Evolutionary conservation across 495 filamentous ascomycete species (phyloP).

Genomic region (Zalerion maritima): DNA sequence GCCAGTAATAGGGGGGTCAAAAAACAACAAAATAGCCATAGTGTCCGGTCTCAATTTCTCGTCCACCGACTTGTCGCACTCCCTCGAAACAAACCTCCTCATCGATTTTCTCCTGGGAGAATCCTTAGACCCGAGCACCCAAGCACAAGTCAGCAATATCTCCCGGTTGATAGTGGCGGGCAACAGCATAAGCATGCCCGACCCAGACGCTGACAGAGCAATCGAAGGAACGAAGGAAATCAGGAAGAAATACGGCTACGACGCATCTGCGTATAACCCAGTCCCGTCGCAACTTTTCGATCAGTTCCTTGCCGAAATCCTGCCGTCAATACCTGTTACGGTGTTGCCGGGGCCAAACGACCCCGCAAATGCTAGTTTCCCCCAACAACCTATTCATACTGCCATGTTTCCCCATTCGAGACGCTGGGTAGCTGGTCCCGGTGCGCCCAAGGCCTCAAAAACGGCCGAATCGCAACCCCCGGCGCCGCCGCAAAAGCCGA

Average conservation of each 20-base stretch:
- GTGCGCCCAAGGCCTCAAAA: too few relatives aligned
- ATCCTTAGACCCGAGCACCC: conserved; percentile 39
- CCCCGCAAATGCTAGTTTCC: conserved; percentile 65
- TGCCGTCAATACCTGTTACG: conserved; percentile 71
- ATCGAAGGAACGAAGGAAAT: conserved; percentile 20
- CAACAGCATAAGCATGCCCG: conserved; percentile 55
- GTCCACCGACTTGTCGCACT: conserved; percentile 52
- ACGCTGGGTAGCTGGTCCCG: conserved; percentile 42
- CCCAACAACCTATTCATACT: conserved; percentile 70
- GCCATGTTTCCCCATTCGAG: conserved; percentile 68
- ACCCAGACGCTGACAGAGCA: conserved; percentile 19
- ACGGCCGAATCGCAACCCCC: too few relatives aligned
- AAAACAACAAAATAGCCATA: conserved; percentile 75
- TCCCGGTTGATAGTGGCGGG: conserved; percentile 81
- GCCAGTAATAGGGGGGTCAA: too few relatives aligned
- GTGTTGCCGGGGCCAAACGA: conserved; percentile 62
- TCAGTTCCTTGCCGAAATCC: conserved; percentile 60
- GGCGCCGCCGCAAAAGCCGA: conserved; percentile 28
- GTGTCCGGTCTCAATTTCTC: conserved; percentile 78
- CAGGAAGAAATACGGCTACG: conserved; percentile 86
- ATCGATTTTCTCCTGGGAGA: conserved; percentile 84
- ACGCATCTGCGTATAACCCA: conserved; percentile 73
- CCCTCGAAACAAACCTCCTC: conserved; percentile 59
- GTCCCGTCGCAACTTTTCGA: conserved; percentile 72
- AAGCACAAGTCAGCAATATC: conserved; percentile 51